Evolutionary conservation across 129 eudicot genomes (phyloP).

Genomic region (Tagetes patula): DNA sequence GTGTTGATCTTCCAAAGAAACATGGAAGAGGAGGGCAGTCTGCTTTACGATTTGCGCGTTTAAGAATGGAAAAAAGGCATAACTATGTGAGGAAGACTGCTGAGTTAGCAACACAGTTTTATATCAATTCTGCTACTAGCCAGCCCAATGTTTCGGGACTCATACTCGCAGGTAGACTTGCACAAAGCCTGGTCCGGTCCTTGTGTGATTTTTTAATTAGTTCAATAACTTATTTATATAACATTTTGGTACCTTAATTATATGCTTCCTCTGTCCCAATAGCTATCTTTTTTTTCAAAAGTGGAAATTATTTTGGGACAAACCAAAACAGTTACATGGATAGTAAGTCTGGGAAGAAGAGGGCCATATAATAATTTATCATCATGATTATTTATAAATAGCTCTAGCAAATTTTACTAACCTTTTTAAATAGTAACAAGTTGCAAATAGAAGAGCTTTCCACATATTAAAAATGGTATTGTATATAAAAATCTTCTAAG

Average conservation of each 20-base stretch:
- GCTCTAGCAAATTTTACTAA: background rate
- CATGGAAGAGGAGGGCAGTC: conserved; percentile 49
- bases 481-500: background rate
- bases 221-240: no score
- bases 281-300: no score
- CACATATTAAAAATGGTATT: background rate
- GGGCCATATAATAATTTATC: no score
- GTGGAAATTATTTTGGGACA: no score
- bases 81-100: conserved; percentile 44
- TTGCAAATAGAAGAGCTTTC: background rate
- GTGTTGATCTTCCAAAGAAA: conserved; percentile 43
- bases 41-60: conserved; percentile 42
- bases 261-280: no score
- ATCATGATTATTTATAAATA: background rate
- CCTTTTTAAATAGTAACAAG: background rate
- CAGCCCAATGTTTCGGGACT: conserved; percentile 44
- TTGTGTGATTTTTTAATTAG: background rate
- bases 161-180: conserved; percentile 22
- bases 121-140: conserved; percentile 39
- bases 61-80: conserved; percentile 42
- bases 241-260: no score
- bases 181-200: background rate
- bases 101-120: conserved; percentile 44
- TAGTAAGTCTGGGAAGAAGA: no score
- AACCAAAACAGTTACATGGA: no score